Evolutionary conservation across 2,329 filamentous ascomycete genomes (phyloP), one percentile per base, ranked within the genome.

Genomic region (Cercospora beticola): DNA sequence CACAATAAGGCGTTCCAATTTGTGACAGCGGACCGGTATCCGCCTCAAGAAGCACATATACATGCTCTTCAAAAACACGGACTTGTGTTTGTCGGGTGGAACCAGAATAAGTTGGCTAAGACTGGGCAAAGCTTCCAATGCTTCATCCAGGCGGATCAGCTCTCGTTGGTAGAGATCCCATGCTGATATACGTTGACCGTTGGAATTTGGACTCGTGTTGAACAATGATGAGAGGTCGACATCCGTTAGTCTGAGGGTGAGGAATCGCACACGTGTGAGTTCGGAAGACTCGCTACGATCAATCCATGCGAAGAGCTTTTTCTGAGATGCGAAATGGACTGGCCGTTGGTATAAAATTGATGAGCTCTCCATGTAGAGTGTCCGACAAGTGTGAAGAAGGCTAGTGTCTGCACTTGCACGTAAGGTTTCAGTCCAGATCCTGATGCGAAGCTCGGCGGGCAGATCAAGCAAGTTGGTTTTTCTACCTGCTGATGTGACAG

Each of bases 121-220:
- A 12, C 65, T 69, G 2, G 75, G 73, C 31, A 77, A 36, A 6
- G 66, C 58, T 12, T 46, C 65, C 5, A 78, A 30, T 1, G 73
- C 72, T 14, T 67, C 28, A 18, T 74, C 72, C 5, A 78, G 67
- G 12, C 59, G 64, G 31, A 72, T 61, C 5, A 78, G 70, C 23
- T 78, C 75, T 14, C 67, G 28, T 36, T 74, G 70, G 64, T 77
- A 77, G 54, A 78, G 60, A 10, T 62, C 54, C 74, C 72, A 77
- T 6, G 70, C 72, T 21, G 62, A 49, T 6, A 28, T 23, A n/a
- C 59, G 71, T 12, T 63, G 56, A 18, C 58, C 61, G 33, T 62
- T 54, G 26, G 23, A 18, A 16, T n/a, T 58, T 5, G 62, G 52
- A 6, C n/a, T 65, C 6, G 52, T 9, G 52, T 73, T 57, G 31